Evolutionary conservation across 2,329 filamentous ascomycete genomes (phyloP), one percentile per base, ranked within the genome.

Genomic region (Chlorencoelia australis): DNA sequence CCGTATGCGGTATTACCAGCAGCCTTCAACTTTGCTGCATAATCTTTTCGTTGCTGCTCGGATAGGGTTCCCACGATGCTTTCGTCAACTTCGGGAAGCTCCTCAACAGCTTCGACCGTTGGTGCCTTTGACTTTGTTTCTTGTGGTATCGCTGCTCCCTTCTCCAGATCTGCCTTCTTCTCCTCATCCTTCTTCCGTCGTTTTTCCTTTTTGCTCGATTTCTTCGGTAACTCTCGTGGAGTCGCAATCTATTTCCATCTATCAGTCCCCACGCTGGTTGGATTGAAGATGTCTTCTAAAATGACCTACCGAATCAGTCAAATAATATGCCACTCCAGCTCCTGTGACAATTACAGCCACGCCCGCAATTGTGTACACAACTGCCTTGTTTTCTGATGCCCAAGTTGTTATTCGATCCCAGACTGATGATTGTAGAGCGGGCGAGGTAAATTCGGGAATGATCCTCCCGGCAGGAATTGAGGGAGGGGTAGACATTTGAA

Each of bases 1-100:
- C 86, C 87, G 56, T 95, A 98, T 6, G 91, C 86, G 65, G 91
- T 93, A 71, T 98, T 98, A 42, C 91, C 91, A 18, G 84, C 83
- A 43, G 84, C 85, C 71, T 98, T 98, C 50, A 98, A 69, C 67
- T 94, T 93, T 40, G 78, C 79, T 21, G 91, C 87, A 61, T 84
- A 91, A 39, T 86, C 78, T 59, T 88, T 87, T 48, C 85, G 79
- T 59, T 94, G 77, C 62, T 89, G 60, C 31, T 65, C 58, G 41
- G 65, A 67, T 37, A 73, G 60, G 7, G 35, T 48, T 21, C 43
- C 54, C n/a, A 79, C 72, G 7, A 66, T 69, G n/a, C 60, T 54
- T 57, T 79, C 75, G 52, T 69, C 64, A 35, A 74, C 65, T 45
- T 85, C 77, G 24, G 83, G 82, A 37, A 89, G 66, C 52, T 84